phyloP scores from a whole-genome alignment of 2,329 filamentous ascomycete genomes.

The Hypoxylon sp. region DNA sequence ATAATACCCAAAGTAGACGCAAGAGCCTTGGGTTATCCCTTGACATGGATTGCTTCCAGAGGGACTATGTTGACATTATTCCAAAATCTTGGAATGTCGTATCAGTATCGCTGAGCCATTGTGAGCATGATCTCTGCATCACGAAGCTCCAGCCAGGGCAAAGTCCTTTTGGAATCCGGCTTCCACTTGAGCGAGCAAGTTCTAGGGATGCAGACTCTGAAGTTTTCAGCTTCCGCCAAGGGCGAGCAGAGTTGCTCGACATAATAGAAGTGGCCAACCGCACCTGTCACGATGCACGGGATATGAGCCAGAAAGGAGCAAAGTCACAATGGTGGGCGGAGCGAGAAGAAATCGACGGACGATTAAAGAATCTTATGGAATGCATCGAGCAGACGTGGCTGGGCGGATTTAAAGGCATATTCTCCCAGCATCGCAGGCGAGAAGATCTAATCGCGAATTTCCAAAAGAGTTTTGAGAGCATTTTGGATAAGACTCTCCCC shows the following conservation, averaged over 20 bases:
- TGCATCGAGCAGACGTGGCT: slow-evolving; percentile 96
- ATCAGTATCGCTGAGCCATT: slow-evolving; percentile 87
- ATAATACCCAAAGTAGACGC: slow-evolving; percentile 54
- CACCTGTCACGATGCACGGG: slow-evolving; percentile 80
- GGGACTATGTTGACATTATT: slow-evolving; percentile 87
- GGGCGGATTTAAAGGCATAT: slow-evolving; percentile 94
- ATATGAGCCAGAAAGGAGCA: slow-evolving; percentile 80
- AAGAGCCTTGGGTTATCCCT: slow-evolving; percentile 63
- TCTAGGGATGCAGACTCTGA: slow-evolving; percentile 83
- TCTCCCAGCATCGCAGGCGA: slow-evolving; percentile 79
- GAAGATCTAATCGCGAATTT: slow-evolving; percentile 80
- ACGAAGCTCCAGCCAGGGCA: slow-evolving; percentile 84
- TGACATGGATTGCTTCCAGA: slow-evolving; percentile 77
- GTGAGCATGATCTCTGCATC: slow-evolving; percentile 86
- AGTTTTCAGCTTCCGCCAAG: slow-evolving; percentile 86
- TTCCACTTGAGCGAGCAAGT: slow-evolving; percentile 87
- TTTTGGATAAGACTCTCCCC: slow-evolving; percentile 87
- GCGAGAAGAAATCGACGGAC: slow-evolving; percentile 82
- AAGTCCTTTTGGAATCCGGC: slow-evolving; percentile 85
- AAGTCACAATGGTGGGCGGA: slow-evolving; percentile 92
- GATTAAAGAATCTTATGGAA: slow-evolving; percentile 81
- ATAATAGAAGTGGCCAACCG: slow-evolving; percentile 87
- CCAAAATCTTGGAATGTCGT: slow-evolving; percentile 87
- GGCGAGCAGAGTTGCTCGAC: slow-evolving; percentile 82
- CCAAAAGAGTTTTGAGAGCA: slow-evolving; percentile 80